Conservation (phyloP, 345 rosid genomes). For the Moringa oleifera region DNA sequence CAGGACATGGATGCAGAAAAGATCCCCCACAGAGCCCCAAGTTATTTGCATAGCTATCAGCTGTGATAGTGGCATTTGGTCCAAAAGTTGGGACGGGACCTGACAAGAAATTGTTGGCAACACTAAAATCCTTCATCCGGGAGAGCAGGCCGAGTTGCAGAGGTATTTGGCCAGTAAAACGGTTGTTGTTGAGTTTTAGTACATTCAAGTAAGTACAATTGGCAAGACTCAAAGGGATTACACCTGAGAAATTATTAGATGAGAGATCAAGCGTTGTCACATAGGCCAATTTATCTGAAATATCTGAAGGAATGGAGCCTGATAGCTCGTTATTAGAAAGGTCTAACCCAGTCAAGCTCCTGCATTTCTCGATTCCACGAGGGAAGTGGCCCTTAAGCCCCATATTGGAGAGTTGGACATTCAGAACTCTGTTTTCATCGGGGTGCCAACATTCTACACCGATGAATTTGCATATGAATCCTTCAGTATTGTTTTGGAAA, state of each 20-base stretch:
- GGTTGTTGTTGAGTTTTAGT: constrained; percentile 64
- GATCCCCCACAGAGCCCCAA: constrained; percentile 53
- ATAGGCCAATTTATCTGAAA: constrained; percentile 9
- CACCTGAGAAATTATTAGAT: constrained; percentile 58
- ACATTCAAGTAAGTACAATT: constrained; percentile 51
- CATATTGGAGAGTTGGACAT: constrained; percentile 53
- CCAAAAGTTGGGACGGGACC: constrained; percentile 57
- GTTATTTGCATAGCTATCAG: constrained; percentile 41
- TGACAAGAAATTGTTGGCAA: constrained; percentile 48
- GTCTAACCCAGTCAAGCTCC: constrained; percentile 60
- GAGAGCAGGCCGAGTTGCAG: constrained; percentile 31
- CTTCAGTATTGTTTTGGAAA: constrained; percentile 50
- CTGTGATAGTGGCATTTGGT: accelerated
- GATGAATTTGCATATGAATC: constrained; percentile 61
- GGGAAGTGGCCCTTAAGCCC: constrained; percentile 75
- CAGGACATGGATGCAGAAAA: constrained; percentile 37
- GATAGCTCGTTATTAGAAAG: constrained; percentile 64
- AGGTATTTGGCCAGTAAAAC: constrained; percentile 59
- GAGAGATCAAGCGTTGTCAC: constrained; percentile 65
- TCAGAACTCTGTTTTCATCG: constrained; percentile 75
- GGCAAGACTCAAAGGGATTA: constrained; percentile 35
- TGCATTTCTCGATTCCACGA: constrained; percentile 32
- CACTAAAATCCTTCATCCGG: constrained; percentile 49
- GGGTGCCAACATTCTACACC: constrained; percentile 96
- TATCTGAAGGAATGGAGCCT: constrained; percentile 51